Evolutionary conservation across 345 rosid genomes (phyloP), one percentile per base, ranked within the genome.

Genomic region (Syzygium aqueum): DNA sequence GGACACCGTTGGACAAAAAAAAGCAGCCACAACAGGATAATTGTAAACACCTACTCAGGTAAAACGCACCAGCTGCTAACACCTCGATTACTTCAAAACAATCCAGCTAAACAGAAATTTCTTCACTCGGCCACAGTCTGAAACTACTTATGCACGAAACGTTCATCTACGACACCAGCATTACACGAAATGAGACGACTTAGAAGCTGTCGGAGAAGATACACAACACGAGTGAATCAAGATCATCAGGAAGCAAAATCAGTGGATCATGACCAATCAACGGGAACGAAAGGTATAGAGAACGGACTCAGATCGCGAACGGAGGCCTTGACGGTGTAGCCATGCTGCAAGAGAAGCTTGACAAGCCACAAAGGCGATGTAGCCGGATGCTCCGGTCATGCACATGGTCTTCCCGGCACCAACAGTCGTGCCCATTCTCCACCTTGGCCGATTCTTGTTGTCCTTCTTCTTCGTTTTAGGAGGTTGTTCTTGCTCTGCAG

Each of bases 341-440:
- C 97, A 52, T 94, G 94, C 43, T 86, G 89, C 84, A 96, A 98
- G 46, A 96, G 97, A 89, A 95, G 92, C 93, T 96, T 94, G 52
- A 96, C 96, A 28, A 96, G 90, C 97, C 98, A 95, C 17, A n/a
- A 96, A 93, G 56, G 98, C 96, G 50, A 96, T 95, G 95, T 95
- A 95, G 86, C 98, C 95, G 40, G 97, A 95, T 43, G 96, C 95
- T 84, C 98, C 98, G 16, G 98, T 96, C 12, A 96, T 96, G 89
- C 97, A 93, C 43, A 94, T 94, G 37, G 88, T 89, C 89, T 92
- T 92, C n/a, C 95, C 94, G 1, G 86, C 85, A 87, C 86, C 95
- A 85, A 88, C 30, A 22, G 17, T 90, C 85, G 87, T 50, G 90
- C 92, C 92, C 97, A 93, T 94, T 87, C 25, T 77, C 86, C n/a